Base-by-base conservation (phyloP, 495 filamentous ascomycete species). In the Haplographium delicatum region DNA sequence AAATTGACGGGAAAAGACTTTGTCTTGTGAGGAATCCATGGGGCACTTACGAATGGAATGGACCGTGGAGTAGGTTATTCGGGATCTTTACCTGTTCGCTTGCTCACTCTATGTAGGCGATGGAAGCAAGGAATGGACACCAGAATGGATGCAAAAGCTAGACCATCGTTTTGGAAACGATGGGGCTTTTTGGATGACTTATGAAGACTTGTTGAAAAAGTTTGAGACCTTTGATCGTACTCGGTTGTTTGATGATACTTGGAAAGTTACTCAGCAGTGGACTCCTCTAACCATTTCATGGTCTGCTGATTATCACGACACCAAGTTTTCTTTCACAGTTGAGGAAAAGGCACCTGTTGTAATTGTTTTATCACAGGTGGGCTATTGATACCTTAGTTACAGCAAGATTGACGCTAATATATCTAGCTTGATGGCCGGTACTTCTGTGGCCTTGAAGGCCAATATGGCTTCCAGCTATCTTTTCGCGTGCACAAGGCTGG, bases 81-180 rank as follows among this genome's bases (percentile, higher is more conserved):
- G n/a, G n/a, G n/a, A n/a, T n/a, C n/a, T n/a, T n/a, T n/a, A n/a
- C n/a, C n/a, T n/a, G n/a, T n/a, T n/a, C n/a, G n/a, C n/a, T n/a
- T n/a, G n/a, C n/a, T n/a, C n/a, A n/a, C n/a, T n/a, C n/a, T n/a
- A n/a, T n/a, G n/a, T n/a, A n/a, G n/a, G n/a, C 13, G 88, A 95
- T 60, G 89, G 91, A 16, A 90, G 85, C 5, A 87, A 89, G 58
- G 83, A 96, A 65, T 96, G 91, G 91, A 95, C 88, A 2, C 68
- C 87, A 0, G 81, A 94, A 57, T 93, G 87, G 88, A 82, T 95
- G 73, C 65, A 80, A 37, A 81, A 81, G 45, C 74, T 96, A 2
- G 73, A 78, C 23, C 88, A 95, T 58, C 38, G 26, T 26, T 58
- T 96, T 63, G 91, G 91, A 25, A 85, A 96, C 58, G 91, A 95